Evolutionary conservation across 192 early-diverging fungal genomes (phyloP), one percentile per base, ranked within the genome.

Genomic region (Fimicolochytrium jonesii): DNA sequence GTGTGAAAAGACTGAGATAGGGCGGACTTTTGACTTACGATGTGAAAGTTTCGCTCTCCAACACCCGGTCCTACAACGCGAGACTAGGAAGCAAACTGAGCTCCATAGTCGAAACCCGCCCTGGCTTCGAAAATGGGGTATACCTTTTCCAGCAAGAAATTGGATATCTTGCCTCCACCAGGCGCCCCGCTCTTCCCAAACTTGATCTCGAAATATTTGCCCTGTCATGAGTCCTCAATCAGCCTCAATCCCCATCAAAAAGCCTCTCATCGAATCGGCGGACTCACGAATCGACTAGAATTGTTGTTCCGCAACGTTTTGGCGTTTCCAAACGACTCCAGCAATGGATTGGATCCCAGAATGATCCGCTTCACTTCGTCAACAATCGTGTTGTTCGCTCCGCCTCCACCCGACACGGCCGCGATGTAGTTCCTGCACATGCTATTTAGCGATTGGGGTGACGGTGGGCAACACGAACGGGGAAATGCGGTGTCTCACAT

Each of bases 221-320:
- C 95, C 88, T 90, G 64, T 23, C 56, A 34, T n/a, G 1, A 49
- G 33, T 2, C 20, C 9, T 35, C 28, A 25, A 31, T 13, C 34
- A 61, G 30, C 62, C 2, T 0, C 44, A n/a, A n/a, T n/a, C n/a
- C n/a, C n/a, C n/a, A n/a, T n/a, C n/a, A n/a, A n/a, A n/a, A n/a
- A n/a, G n/a, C n/a, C n/a, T n/a, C n/a, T n/a, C n/a, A n/a, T n/a
- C n/a, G n/a, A n/a, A n/a, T n/a, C n/a, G n/a, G n/a, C 26, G 0
- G 0, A 72, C 85, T 56, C 77, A 92, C 91, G 67, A 97, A 95
- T 43, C 97, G 88, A 85, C 89, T 92, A 17, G 94, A 97, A 71
- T 99, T 99, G 78, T 98, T 95, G 78, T 99, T 99, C 60, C 92
- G 85, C 53, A 99, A 72, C 0, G 97, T 99, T 71, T 99, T 99